Evolutionary conservation across 2,329 filamentous ascomycete genomes (phyloP), one percentile per base, ranked within the genome.

Genomic region (Cladophialophora carrionii): DNA sequence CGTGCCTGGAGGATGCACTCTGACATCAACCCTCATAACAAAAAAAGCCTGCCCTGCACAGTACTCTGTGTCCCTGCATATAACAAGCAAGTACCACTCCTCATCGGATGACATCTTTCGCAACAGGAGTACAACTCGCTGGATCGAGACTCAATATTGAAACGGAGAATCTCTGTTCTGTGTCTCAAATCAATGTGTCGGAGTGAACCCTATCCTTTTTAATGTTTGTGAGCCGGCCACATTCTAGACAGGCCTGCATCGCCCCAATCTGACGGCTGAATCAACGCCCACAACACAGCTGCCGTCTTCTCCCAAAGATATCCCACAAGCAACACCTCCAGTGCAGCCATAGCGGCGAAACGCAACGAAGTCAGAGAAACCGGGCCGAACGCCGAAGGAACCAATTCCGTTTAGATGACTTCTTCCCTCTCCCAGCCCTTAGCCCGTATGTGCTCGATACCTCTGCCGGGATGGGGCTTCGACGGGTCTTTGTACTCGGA

Each of bases 351-450:
- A 51, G 46, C 12, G 9, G n/a, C 29, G 2, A 37, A 52, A 20
- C 9, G 4, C 31, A 41, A 17, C n/a, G 17, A 14, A 53, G 3
- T 2, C n/a, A 10, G 10, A 20, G 29, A 22, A 41, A 32, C 31
- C 17, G 7, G 22, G 31, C 58, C 31, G 7, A 46, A 17, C 41
- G 52, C 14, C 8, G 24, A 31, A 37, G 24, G 14, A 14, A 41
- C 10, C n/a, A 12, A 4, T 10, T 22, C n/a, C 5, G 20, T 22
- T 69, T 52, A 83, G 60, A 95, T 86, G 43, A 96, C 87, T 59
- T 99, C 94, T 2, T 87, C 79, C 31, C 94, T 83, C 75, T 97
- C 92, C 85, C 90, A 99, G 0, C 95, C 95, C 0, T 82, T 82
- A 0, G 89, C 83, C 75, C 87, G 85, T 70, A 85, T 85, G 54